A percentile compares a stretch with the other conserved stretches of the same genome.
phyloP scores from a whole-genome alignment of 2,329 filamentous ascomycete species.

The Exophiala lecanii-corni region DNA sequence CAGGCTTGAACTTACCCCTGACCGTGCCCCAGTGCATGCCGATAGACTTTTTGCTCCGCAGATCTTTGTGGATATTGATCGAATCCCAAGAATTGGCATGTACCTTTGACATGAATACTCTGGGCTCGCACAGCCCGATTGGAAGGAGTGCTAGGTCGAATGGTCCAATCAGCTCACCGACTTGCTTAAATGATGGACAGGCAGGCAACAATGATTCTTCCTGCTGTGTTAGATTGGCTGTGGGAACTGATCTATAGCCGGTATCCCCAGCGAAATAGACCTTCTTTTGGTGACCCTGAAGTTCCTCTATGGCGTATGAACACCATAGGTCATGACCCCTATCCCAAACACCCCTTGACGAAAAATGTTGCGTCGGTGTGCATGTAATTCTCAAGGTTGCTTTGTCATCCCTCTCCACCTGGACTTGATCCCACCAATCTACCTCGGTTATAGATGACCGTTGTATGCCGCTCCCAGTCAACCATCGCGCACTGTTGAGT shows the following conservation, averaged over 20 bases:
- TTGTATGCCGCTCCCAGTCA: conserved; percentile 30
- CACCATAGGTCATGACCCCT: conserved; percentile 45
- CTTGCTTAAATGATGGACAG: conserved; percentile 46
- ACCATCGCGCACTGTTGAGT: conserved; percentile 31
- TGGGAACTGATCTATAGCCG: conserved; percentile 39
- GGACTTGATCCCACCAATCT: conserved; percentile 48
- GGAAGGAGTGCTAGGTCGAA: conserved; percentile 48
- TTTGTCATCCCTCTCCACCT: conserved; percentile 30
- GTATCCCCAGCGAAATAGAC: conserved; percentile 47
- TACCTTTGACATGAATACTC: conserved; percentile 41
- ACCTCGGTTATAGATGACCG: conserved; percentile 41
- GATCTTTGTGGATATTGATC: conserved; percentile 44
- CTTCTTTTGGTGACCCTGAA: conserved; percentile 9
- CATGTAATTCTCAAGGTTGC: conserved; percentile 42
- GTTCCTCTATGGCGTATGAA: conserved; percentile 40
- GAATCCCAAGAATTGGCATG: conserved; percentile 48
- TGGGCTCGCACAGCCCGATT: conserved; percentile 46
- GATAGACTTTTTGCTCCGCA: conserved; percentile 44
- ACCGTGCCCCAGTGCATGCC: conserved; percentile 50
- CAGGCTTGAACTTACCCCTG: conserved; percentile 8
- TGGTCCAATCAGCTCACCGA: conserved; percentile 43
- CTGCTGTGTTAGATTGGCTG: conserved; percentile 9
- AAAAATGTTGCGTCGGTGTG: conserved; percentile 47
- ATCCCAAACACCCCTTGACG: conserved; percentile 39
- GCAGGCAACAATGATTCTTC: conserved; percentile 34